Evolutionary conservation across 805 yeast species (phyloP), one percentile per base, ranked within the genome.

Genomic region (Candida coleopterorum): DNA sequence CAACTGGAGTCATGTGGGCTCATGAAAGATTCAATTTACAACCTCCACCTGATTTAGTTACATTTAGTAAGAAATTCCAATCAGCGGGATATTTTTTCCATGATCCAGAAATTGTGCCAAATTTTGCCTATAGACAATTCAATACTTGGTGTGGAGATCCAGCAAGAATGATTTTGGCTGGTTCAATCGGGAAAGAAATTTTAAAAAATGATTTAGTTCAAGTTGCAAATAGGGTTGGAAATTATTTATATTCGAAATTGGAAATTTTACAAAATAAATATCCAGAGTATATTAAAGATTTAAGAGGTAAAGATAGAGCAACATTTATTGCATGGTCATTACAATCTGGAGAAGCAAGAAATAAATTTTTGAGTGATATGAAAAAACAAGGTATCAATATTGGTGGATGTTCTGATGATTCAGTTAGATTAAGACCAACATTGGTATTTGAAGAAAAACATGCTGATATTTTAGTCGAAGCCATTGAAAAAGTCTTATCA

Each of bases 131-230:
- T 74, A 78, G 95, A 61, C 94, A 85, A 71, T 85, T 85, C 75
- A 85, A 85, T 78, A 85, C 95, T 41, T 85, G 95, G 95, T 83
- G 90, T 66, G 95, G 95, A 52, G 95, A 85, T 65, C 89, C 94
- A 58, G 81, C 88, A 41, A 78, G 81, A 64, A 74, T 83, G 58
- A 67, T 85, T 51, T 70, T 86, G 50, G 84, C 89, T 39, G 79
- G 82, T 53, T 78, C 85, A 46, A 82, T 85, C 55, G 77, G 76
- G 51, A 58, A 72, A 46, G 88, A 85, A 65, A 67, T 83, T 33
- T 62, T 66, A 33, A 75, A 76, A 48, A 62, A 83, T 55, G 74
- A 77, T 48, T 72, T 85, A 49, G 71, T 76, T 32, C 60, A 64
- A 24, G 68, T 74, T 45, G 75, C 82, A 38, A 64, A 62, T 8